Evolutionary conservation across 1,139 yeast species (phyloP), one percentile per base, ranked within the genome.

Genomic region (Ogataea hybrid): DNA sequence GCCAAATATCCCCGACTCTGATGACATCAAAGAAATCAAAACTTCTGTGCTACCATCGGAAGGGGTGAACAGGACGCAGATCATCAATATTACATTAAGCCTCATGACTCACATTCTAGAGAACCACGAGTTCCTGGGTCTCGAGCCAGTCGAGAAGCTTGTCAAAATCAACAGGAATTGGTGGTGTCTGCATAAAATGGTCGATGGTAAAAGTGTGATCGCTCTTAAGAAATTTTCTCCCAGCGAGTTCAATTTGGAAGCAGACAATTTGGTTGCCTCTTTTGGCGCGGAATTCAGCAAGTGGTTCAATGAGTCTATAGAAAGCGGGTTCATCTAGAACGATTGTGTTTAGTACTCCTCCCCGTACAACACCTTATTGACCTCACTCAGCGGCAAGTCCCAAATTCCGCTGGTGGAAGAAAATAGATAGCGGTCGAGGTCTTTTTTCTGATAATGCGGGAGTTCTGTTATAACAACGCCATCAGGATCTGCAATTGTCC

Each of bases 361-460:
- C 4, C 54, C 46, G 52, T 86, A 88, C 17, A 88, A 64, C 0
- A 85, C 81, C 41, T 75, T 75, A 57, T 85, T 84, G 0, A 85
- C 96, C 39, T 79, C 73, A 3, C 79, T 71, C 2, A 87, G 68
- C 1, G 96, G 92, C 39, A 88, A 58, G 59, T 89, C 97, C 76
- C 88, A 77, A 8, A 89, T 92, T 0, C 95, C 96, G 54, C 86
- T 84, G 0, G 92, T 81, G 5, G 86, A 77, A 22, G 59, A 57
- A 59, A 65, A 67, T 46, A 78, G 74, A 44, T 73, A 73, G 15
- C 52, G 47, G 2, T 59, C 60, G 7, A 58, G 39, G 17, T 50
- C 41, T 3, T 55, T 57, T 10, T 59, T 40, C 27, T 60, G 56
- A 27, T 39, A 49, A 9, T 42, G 43, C 4, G 50, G 35, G 12